Evolutionary conservation across 257 asterid genomes (phyloP).

Genomic region (Cinchona pubescens): DNA sequence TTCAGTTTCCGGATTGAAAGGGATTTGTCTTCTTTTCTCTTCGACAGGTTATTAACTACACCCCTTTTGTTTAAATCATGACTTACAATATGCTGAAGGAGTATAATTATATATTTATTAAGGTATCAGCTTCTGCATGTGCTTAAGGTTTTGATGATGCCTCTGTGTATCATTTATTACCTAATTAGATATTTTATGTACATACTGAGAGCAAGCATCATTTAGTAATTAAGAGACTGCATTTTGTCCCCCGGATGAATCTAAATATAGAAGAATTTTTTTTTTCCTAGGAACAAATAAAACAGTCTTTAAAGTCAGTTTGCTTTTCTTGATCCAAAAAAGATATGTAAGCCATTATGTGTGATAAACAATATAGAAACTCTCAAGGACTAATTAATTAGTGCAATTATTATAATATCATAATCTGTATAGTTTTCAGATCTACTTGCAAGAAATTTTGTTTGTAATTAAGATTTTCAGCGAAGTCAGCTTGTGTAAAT

Average conservation of each 20-base stretch:
- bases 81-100: slow-evolving; percentile 3
- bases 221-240: neutral
- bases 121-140: slow-evolving; percentile 1
- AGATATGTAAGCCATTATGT: neutral
- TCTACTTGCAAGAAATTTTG: neutral
- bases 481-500: neutral
- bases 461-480: neutral
- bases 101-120: neutral
- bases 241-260: neutral
- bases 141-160: slow-evolving; percentile 3
- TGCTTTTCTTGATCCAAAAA: neutral
- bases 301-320: neutral
- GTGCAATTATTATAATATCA: neutral
- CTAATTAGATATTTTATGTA: neutral
- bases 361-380: neutral
- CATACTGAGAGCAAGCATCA: neutral
- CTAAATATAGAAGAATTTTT: neutral
- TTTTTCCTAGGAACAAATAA: neutral
- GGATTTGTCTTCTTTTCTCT: slow-evolving; percentile 26
- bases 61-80: slow-evolving; percentile 5
- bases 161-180: neutral
- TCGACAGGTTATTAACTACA: neutral
- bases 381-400: neutral
- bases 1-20: slow-evolving; percentile 17
- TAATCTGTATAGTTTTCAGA: neutral